phyloP scores from a whole-genome alignment of 2,329 filamentous ascomycete species.

The Aspergillus candidus region DNA sequence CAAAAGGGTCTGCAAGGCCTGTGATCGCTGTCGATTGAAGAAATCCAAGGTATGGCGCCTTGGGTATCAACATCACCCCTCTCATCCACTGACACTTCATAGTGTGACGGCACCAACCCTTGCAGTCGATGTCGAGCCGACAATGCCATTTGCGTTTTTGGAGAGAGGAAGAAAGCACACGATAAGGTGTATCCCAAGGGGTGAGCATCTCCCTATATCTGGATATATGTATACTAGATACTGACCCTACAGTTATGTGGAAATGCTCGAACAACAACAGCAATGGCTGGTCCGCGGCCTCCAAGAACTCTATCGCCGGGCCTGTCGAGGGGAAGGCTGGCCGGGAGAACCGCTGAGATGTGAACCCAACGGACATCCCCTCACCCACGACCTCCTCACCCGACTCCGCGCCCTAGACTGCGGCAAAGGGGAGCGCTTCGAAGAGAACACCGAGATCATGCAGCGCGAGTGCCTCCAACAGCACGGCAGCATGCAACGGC shows the following conservation, averaged over 20 bases:
- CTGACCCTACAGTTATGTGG: constrained; percentile 44
- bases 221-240: too few relatives aligned
- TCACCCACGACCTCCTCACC: constrained; percentile 59
- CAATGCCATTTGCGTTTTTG: constrained; percentile 60
- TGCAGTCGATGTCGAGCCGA: constrained; percentile 58
- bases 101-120: constrained; percentile 57
- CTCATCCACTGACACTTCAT: constrained; percentile 22
- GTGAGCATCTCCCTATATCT: constrained; percentile 33
- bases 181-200: constrained; percentile 65
- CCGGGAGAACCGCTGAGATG: constrained; percentile 49
- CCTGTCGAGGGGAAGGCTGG: constrained; percentile 51
- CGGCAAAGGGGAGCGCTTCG: constrained; percentile 49
- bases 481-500: constrained; percentile 48
- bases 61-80: constrained; percentile 7
- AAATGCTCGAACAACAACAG: constrained; percentile 63
- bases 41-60: constrained; percentile 53
- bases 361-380: constrained; percentile 48
- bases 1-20: constrained; percentile 62
- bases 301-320: constrained; percentile 54
- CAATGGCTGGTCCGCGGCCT: constrained; percentile 55
- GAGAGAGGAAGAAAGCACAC: constrained; percentile 59
- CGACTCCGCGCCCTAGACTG: constrained; percentile 53
- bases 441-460: constrained; percentile 52
- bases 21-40: constrained; percentile 59
- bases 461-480: constrained; percentile 51